Evolutionary conservation across 208 protist species (phyloP).

Genomic region (Zelonia costaricensis): DNA sequence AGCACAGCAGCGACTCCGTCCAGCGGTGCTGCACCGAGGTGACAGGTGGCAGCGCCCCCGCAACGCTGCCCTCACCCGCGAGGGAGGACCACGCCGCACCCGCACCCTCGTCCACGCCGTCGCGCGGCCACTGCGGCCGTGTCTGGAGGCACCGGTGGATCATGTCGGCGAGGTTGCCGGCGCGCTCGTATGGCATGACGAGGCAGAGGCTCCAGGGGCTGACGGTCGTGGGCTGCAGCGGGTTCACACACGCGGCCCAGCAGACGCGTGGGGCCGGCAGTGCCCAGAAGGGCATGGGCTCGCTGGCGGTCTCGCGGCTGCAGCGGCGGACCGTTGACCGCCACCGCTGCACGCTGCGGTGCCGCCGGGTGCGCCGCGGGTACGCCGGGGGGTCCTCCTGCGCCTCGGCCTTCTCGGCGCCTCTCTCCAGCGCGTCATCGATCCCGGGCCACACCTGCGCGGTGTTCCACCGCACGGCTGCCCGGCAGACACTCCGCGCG

Average conservation of each 20-base stretch:
- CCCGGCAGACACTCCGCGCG: not conserved
- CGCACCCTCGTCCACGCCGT: not conserved
- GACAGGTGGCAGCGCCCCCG: not conserved
- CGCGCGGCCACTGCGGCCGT: not conserved
- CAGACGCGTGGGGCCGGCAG: constrained; percentile 18
- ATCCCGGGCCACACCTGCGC: not conserved
- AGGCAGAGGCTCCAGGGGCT: constrained; percentile 35
- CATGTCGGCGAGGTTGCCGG: constrained; percentile 21
- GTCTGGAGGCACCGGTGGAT: constrained; percentile 7
- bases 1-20: constrained; percentile 32
- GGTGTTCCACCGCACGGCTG: not conserved
- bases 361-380: too few species aligned
- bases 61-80: not conserved
- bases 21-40: constrained; percentile 11
- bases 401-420: too few species aligned
- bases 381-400: too few species aligned
- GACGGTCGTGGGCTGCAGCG: constrained; percentile 13
- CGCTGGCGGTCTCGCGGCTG: too few species aligned
- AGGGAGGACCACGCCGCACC: not conserved
- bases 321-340: too few species aligned
- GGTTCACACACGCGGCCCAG: constrained; percentile 27
- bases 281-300: not conserved
- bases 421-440: too few species aligned
- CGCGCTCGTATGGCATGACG: constrained; percentile 34
- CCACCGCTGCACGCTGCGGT: too few species aligned